These are phyloP conservation scores for Quercus berberidifolia DNA, from an alignment of 306 rosid genomes.

Conservation along the genomic window DNA sequence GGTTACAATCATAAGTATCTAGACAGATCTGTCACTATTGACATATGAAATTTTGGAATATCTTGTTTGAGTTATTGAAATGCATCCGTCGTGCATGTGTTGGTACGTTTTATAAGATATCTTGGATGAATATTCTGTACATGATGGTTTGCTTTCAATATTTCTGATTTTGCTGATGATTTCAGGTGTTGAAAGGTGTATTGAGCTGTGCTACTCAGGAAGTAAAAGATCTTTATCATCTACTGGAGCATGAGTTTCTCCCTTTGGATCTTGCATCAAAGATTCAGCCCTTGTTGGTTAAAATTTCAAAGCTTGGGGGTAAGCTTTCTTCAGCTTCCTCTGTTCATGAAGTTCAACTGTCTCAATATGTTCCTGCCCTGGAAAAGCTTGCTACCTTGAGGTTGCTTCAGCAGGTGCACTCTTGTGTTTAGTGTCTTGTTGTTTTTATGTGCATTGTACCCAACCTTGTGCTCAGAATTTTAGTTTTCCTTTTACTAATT, in stretches of 20 bases:
- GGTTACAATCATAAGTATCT: not conserved
- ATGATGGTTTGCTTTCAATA: not conserved
- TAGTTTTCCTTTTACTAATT: not conserved
- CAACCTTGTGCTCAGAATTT: not conserved
- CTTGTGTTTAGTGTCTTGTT: not conserved
- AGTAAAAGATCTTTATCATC: conserved; percentile 86
- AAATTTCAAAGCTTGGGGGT: conserved; percentile 76
- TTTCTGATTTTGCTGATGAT: not conserved
- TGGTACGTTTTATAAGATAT: not conserved
- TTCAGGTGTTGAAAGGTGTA: conserved; percentile 80
- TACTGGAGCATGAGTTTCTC: conserved; percentile 77
- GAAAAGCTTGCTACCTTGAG: conserved; percentile 90
- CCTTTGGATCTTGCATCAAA: conserved; percentile 81
- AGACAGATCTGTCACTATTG: not conserved
- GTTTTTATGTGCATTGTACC: not conserved
- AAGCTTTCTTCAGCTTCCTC: conserved; percentile 87
- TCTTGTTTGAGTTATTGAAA: not conserved
- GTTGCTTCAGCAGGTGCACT: conserved; percentile 87
- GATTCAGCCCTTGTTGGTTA: conserved; percentile 64
- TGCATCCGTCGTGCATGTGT: not conserved
- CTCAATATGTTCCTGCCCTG: conserved; percentile 70
- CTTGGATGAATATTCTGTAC: not conserved
- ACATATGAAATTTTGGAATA: too few relatives aligned
- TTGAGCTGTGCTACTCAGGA: conserved; percentile 93
- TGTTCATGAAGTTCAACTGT: conserved; percentile 86